These are phyloP conservation scores for Aspergillus quadricinctus DNA, from an alignment of 2,329 filamentous ascomycete genomes.

Conservation along the genomic window DNA sequence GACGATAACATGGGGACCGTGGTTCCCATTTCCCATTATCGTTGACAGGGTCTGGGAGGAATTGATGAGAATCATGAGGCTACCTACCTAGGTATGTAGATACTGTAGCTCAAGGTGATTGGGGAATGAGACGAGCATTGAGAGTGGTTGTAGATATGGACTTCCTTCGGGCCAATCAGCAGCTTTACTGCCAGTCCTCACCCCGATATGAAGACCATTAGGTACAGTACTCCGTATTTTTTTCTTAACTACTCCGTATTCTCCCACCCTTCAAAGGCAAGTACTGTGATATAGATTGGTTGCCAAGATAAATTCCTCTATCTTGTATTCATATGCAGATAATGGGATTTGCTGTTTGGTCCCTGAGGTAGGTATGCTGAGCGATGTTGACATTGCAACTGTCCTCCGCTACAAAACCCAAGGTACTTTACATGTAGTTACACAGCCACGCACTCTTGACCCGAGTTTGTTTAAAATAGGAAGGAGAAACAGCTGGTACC, in stretches of 20 bases:
- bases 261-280: neutral
- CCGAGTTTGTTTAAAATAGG: neutral
- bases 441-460: neutral
- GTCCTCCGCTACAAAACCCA: no score
- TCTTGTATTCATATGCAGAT: neutral
- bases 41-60: neutral
- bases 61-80: neutral
- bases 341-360: neutral
- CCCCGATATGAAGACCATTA: neutral
- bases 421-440: neutral
- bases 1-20: neutral
- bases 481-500: neutral
- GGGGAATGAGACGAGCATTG: neutral
- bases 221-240: no score
- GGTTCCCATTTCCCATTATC: neutral
- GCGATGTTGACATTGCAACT: neutral
- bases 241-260: neutral
- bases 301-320: neutral
- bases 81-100: neutral
- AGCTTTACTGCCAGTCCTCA: slow-evolving; percentile 5
- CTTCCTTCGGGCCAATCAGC: slow-evolving; percentile 21
- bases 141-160: slow-evolving; percentile 28
- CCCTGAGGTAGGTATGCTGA: neutral
- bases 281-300: neutral
- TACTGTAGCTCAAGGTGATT: slow-evolving; percentile 1